Evolutionary conservation across 1,284 basidiomycete genomes (phyloP).

Genomic region (Moesziomyces sp.): DNA sequence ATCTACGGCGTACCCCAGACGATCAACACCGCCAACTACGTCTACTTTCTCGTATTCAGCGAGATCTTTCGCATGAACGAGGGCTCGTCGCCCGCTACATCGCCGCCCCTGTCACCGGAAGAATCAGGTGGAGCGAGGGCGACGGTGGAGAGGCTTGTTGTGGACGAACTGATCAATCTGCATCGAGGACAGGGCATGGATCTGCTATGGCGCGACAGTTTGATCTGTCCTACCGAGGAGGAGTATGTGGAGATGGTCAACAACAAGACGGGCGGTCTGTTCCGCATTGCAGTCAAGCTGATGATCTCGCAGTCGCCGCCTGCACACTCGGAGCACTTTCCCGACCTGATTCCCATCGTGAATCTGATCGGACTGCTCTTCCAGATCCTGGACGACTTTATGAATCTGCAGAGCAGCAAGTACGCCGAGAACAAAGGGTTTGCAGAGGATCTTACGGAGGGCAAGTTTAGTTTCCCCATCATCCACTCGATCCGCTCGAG

Average conservation of each 20-base stretch:
- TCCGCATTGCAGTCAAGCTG: conserved; percentile 90
- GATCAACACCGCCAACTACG: conserved; percentile 97
- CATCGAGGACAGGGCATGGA: conserved; percentile 97
- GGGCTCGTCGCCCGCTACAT: conserved; percentile 70
- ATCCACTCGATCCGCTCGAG: conserved; percentile 81
- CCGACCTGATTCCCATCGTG: conserved; percentile 77
- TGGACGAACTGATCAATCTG: conserved; percentile 81
- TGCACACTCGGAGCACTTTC: neutral
- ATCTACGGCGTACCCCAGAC: conserved; percentile 96
- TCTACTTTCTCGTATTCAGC: conserved; percentile 78
- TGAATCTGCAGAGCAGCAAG: conserved; percentile 89
- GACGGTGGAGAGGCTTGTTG: conserved; percentile 52
- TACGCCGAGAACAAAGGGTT: conserved; percentile 93
- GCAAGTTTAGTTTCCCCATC: conserved; percentile 95
- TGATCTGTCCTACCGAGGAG: conserved; percentile 91
- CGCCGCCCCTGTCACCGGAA: conserved; percentile 26
- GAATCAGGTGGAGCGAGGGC: conserved; percentile 2
- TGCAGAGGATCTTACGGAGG: conserved; percentile 92
- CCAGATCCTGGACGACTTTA: conserved; percentile 96
- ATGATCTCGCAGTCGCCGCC: conserved; percentile 79
- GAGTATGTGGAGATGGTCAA: conserved; percentile 97
- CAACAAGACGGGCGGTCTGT: conserved; percentile 96
- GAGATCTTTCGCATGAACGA: conserved; percentile 76
- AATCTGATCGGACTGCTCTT: conserved; percentile 94
- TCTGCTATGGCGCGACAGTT: conserved; percentile 89